Conservation (phyloP, 2,329 filamentous ascomycete species). For the Aspergillus sp. region DNA sequence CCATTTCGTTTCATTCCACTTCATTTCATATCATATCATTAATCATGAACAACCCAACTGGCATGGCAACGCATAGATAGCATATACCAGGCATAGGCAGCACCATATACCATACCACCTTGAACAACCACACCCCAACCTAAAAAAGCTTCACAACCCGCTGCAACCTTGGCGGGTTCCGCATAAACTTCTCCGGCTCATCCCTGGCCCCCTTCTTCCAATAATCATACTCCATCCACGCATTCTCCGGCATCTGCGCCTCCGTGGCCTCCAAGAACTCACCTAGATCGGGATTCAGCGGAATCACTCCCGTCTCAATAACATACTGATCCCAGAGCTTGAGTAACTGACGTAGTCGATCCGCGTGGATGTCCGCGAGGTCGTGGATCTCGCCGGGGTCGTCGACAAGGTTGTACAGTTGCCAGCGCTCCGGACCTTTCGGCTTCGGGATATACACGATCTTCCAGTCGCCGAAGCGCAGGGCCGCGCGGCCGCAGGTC, state of each 20-base stretch:
- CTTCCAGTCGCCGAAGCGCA: slow-evolving; percentile 59
- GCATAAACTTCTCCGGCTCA: slow-evolving; percentile 46
- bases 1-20: neutral
- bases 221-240: slow-evolving; percentile 66
- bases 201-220: slow-evolving; percentile 57
- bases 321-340: slow-evolving; percentile 60
- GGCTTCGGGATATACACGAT: slow-evolving; percentile 58
- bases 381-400: slow-evolving; percentile 56
- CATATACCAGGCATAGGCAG: too few relatives aligned
- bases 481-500: slow-evolving; percentile 53
- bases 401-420: slow-evolving; percentile 54
- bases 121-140: neutral
- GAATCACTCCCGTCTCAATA: slow-evolving; percentile 60
- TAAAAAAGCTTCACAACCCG: slow-evolving; percentile 37
- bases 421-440: slow-evolving; percentile 57
- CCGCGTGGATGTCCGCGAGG: slow-evolving; percentile 41
- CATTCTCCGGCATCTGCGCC: slow-evolving; percentile 65
- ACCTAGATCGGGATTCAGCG: slow-evolving; percentile 58
- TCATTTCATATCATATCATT: neutral
- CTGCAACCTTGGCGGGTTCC: slow-evolving; percentile 35
- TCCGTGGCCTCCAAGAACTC: slow-evolving; percentile 61
- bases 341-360: slow-evolving; percentile 50
- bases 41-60: neutral
- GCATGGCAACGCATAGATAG: neutral
- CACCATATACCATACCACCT: too few relatives aligned